phyloP scores from a whole-genome alignment of 352 stramenopile genomes.

The Phytophthora crassamura region DNA sequence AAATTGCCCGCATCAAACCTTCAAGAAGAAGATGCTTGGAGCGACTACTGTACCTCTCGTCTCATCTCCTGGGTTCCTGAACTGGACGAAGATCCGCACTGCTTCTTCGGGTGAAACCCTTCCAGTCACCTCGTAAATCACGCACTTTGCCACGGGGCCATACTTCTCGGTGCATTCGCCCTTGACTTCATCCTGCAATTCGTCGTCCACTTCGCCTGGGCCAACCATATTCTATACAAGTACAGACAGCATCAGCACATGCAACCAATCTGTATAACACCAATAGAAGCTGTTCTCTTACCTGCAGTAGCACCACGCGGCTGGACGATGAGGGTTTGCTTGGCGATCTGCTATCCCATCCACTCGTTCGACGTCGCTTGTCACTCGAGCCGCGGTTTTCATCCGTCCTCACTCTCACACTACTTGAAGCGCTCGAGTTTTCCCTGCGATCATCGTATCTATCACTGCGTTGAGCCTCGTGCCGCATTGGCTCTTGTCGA shows the following conservation, averaged over 20 bases:
- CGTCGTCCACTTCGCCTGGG: conserved; percentile 89
- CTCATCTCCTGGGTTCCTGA: conserved; percentile 66
- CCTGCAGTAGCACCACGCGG: conserved; percentile 44
- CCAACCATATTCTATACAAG: conserved; percentile 90
- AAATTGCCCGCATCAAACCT: conserved; percentile 16
- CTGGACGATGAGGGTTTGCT: conserved; percentile 12
- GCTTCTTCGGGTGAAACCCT: conserved; percentile 67
- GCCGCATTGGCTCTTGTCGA: conserved; percentile 24
- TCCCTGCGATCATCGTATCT: conserved; percentile 2
- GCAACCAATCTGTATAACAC: neutral
- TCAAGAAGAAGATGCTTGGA: neutral
- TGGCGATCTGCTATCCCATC: conserved; percentile 31
- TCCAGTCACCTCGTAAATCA: conserved; percentile 74
- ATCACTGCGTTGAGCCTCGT: conserved; percentile 12
- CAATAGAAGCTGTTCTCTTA: conserved; percentile 13
- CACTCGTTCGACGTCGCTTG: conserved; percentile 36
- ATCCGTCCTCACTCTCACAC: neutral
- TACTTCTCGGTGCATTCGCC: conserved; percentile 89
- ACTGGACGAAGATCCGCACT: conserved; percentile 92
- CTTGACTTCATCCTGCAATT: conserved; percentile 89
- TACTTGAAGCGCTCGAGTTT: conserved; percentile 9
- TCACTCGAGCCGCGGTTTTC: conserved; percentile 10
- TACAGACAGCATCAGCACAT: neutral
- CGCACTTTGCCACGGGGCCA: conserved; percentile 75
- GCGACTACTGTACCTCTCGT: conserved; percentile 67